Percentiles rank a stretch among this genome's conserved stretches.
phyloP scores from a whole-genome alignment of 306 rosid species.

The Acacia crassicarpa region DNA sequence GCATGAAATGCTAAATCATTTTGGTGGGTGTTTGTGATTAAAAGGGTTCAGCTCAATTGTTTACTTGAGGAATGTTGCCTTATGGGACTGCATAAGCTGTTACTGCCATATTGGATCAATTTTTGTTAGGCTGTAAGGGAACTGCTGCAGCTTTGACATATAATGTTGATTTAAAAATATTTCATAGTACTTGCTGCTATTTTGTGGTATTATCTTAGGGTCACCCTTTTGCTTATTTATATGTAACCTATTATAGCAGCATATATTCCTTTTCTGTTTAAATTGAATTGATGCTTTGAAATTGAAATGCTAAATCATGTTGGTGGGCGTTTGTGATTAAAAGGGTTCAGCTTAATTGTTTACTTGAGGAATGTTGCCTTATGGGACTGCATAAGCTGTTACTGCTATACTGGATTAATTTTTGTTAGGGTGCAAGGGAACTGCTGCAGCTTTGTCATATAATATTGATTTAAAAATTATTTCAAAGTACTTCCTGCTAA shows the following conservation, averaged over 20 bases:
- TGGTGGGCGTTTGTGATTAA: neutral
- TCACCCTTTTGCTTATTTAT: no score
- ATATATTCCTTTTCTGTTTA: no score
- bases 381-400: neutral
- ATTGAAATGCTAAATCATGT: neutral
- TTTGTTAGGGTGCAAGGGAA: neutral
- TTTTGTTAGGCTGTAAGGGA: neutral
- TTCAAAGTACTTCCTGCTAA: neutral
- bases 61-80: neutral
- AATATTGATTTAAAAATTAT: neutral
- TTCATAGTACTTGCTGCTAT: neutral
- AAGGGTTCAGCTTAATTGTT: neutral
- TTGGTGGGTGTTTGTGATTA: neutral
- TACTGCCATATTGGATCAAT: neutral
- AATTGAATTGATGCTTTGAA: no score
- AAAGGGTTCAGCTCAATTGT: neutral
- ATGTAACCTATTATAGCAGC: no score
- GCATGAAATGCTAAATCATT: neutral
- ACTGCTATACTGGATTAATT: neutral
- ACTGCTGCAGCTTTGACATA: neutral
- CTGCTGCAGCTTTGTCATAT: neutral
- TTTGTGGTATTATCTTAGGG: no score
- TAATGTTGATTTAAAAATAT: neutral
- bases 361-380: neutral
- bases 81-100: neutral